Base-by-base conservation (phyloP, 2,329 filamentous ascomycete genomes). In the Epichloe typhina region DNA sequence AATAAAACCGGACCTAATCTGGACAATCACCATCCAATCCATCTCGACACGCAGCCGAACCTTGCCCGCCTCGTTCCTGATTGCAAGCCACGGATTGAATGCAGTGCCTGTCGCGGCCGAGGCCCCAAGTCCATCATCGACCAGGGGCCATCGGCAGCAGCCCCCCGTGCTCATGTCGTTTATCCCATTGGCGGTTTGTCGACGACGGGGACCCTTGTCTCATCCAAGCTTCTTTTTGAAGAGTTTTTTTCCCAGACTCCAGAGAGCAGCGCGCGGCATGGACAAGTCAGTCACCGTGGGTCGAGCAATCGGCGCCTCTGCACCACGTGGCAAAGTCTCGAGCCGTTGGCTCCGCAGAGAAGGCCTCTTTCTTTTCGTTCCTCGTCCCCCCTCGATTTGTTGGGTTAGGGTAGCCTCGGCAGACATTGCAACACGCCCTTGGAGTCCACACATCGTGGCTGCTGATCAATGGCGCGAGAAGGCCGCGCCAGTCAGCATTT, bases 221-320 rank as follows among this genome's bases (percentile, higher is more conserved):
- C 0, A 26, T 26, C 36, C 42, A 50, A 46, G 48, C 19, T 50
- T 44, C 48, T n/a, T 39, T 50, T 50, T 45, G 66, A 66, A 37
- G 68, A 65, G 53, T 48, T 19, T 19, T 19, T 19, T 19, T 19
- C 3, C 3, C 19, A 19, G 19, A 19, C 19, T 23, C 8, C 8
- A 9, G 26, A 31, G 8, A 9, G 26, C 26, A 31, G 17, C 7
- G 26, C 26, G 26, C 26, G 26, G 26, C 7, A 26, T 26, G 26
- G 26, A 26, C 2, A 3, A 31, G 26, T 31, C 26, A 31, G 26
- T 31, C 26, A 31, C 8, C 8, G 11, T 19, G 17, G n/a, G 39
- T 41, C 6, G 17, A 9, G 26, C 13, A 33, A 44, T 44, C 7
- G 7, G 42, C 26, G 21, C 23, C 9, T 12, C 11, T 33, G 12